These are phyloP conservation scores for Aspergillus hortae DNA, from an alignment of 2,329 filamentous ascomycete species.

Conservation along the genomic window DNA sequence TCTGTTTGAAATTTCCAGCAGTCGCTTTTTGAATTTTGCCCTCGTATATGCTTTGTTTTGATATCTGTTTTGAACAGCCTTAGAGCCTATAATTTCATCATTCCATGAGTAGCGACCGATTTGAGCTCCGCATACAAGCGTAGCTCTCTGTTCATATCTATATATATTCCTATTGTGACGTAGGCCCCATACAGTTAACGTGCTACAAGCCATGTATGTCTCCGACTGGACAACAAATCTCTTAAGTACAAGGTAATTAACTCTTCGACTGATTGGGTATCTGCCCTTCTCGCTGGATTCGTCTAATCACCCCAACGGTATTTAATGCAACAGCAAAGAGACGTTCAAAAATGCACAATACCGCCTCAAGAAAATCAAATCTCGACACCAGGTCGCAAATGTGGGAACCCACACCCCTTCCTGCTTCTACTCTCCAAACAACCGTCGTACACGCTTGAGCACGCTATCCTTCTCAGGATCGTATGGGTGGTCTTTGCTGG, in stretches of 20 bases:
- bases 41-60: no score
- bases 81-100: no score
- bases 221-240: background rate
- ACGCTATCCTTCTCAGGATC: conserved; percentile 99
- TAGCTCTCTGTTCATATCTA: no score
- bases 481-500: conserved; percentile 98
- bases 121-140: no score
- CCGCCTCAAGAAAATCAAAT: background rate
- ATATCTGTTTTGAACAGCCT: no score
- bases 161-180: no score
- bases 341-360: background rate
- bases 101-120: no score
- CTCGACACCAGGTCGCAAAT: background rate
- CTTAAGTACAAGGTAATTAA: background rate
- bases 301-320: background rate
- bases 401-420: background rate
- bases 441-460: conserved; percentile 74
- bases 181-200: no score
- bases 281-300: conserved; percentile 6
- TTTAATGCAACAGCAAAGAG: background rate
- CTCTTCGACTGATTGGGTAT: conserved; percentile 14
- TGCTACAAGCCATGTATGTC: background rate
- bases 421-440: conserved; percentile 57
- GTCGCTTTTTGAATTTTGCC: background rate
- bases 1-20: conserved; percentile 1